Evolutionary conservation across 169 alveolate genomes (phyloP), one percentile per base, ranked within the genome.

Genomic region (Neospora caninum): DNA sequence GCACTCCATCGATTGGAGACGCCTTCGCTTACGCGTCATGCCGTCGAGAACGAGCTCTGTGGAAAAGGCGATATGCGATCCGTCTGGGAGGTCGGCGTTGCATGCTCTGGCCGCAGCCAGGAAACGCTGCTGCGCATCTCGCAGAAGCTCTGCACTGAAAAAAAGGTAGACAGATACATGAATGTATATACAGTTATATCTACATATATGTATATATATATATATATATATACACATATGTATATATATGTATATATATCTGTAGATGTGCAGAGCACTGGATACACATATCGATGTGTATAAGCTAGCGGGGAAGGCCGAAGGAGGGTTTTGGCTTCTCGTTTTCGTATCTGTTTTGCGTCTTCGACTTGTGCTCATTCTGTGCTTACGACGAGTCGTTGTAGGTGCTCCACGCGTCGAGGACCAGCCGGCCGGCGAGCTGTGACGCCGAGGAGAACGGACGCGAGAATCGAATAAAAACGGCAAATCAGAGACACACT

Each of bases 11-110:
- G 13, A 49, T 13, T 7, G 58, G 13, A 49, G 58, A n/a, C n/a
- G n/a, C n/a, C 58, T 4, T 13, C 1, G 7, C 42, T 73, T 43
- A 73, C 84, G 84, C 45, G 84, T 73, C 84, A 73, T 34, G 84
- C 84, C 84, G 84, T 73, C 84, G 84, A 73, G 84, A 13, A 73
- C 42, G 49, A 73, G 43, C 25, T 73, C 84, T 20, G 84, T 36
- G 43, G 84, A 2, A n/a, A 73, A 73, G 43, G 49, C 16, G 43
- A 73, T 41, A 22, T 36, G 39, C 18, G 84, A 31, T 13, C 84
- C 84, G 20, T 73, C 84, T 18, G 49, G 45, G 43, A 73, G 84
- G 25, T 73, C 7, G 9, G 43, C 84, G 84, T 22, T n/a, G 84
- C 84, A 73, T 13, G 84, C 84, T 20, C 27, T 43, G 25, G 84